Conservation (phyloP, 352 stramenopile genomes). For the Aphanomyces invadans region DNA sequence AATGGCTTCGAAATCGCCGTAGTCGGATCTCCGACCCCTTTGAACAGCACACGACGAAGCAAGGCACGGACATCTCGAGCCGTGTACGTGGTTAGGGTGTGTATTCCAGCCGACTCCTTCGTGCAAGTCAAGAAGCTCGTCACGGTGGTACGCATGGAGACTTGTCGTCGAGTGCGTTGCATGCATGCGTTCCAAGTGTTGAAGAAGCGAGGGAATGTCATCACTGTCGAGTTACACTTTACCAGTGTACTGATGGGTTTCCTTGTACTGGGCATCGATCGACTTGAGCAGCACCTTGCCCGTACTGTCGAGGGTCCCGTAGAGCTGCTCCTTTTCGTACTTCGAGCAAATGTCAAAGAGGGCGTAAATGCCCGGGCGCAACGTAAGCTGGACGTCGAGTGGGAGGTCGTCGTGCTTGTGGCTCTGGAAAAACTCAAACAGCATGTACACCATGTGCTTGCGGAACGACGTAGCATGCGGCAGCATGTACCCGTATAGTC, state of each 20-base stretch:
- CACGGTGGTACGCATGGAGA: too few relatives aligned
- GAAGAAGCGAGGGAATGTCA: too few relatives aligned
- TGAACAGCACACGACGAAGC: too few relatives aligned
- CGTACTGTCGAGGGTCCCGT: constrained; percentile 63
- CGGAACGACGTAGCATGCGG: constrained; percentile 63
- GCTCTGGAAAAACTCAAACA: constrained; percentile 56
- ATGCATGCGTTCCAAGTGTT: too few relatives aligned
- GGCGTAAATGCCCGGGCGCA: constrained; percentile 65
- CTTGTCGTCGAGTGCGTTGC: too few relatives aligned
- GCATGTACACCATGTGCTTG: constrained; percentile 80
- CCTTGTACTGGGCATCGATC: constrained; percentile 79
- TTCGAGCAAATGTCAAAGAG: constrained; percentile 77
- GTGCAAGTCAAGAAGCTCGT: too few relatives aligned
- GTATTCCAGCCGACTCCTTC: too few relatives aligned
- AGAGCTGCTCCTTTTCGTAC: constrained; percentile 82
- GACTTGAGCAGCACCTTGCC: constrained; percentile 82
- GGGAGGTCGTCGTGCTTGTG: constrained; percentile 55
- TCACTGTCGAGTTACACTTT: constrained; percentile 81
- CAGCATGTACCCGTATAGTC: constrained; percentile 83
- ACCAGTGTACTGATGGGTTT: constrained; percentile 75
- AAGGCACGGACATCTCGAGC: too few relatives aligned
- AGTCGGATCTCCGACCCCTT: too few relatives aligned
- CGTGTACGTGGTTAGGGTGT: too few relatives aligned
- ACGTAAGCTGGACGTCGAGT: constrained; percentile 50
- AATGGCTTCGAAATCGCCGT: too few relatives aligned